Evolutionary conservation across 331 rosid genomes (phyloP), one percentile per base, ranked within the genome.

Genomic region (Spiraea crenata): DNA sequence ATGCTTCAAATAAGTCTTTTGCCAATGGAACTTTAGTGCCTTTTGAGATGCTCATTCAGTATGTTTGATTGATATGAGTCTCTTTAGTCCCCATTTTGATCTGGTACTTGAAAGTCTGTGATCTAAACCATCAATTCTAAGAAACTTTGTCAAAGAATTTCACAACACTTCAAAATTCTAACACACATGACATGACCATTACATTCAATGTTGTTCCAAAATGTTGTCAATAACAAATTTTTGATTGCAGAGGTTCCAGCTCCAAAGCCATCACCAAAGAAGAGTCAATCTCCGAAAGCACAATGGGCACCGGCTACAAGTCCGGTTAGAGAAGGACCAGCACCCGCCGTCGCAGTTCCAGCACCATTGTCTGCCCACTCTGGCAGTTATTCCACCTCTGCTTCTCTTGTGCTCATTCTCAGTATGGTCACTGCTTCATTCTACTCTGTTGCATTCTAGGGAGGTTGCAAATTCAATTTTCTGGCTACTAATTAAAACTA

Each of bases 341-440:
- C 77, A 3, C 57, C 77, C n/a, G 8, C 31, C 42, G 45, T 2
- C 7, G 20, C 17, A 25, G 54, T 49, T 45, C 61, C 77, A 13
- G 17, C 40, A 11, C 37, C 31, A 2, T 1, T 46, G 16, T 41
- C 73, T 20, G 47, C 57, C 25, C 35, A 14, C 17, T 20, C 51
- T 3, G 76, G 76, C 56, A 52, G 72, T 17, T 37, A 57, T 58
- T 57, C 76, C 17, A 14, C 34, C 35, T 63, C 71, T 16, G 56
- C 76, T 15, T 70, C 71, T 9, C 52, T 75, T 49, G 31, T 12
- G 50, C 51, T 62, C 13, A 15, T 45, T 61, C 4, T 68, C 13
- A 51, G 65, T 38, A 17, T 76, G 70, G 31, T 76, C 44, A 42
- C 42, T 54, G 71, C 47, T 61, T 49, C 68, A 61, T 62, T 49